These are phyloP conservation scores for Pelagomonas calceolata DNA, from an alignment of 108 stramenopile species.

Conservation along the genomic window DNA sequence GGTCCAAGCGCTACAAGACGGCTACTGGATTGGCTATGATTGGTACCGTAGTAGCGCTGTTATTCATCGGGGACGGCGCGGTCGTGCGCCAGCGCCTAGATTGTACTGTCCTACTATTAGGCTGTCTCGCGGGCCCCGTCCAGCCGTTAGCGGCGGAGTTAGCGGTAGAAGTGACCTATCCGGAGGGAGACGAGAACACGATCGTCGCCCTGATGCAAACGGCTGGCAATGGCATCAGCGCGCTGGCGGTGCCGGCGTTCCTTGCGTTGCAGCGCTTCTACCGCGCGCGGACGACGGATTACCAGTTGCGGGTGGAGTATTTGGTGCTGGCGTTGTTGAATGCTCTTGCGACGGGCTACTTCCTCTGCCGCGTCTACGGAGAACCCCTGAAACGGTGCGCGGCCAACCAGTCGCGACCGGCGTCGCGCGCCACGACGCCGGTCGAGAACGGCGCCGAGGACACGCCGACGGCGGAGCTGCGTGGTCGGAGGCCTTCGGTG, in stretches of 20 bases:
- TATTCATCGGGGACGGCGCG: not conserved
- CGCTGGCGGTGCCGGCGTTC: slow-evolving; percentile 43
- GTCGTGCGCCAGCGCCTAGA: slow-evolving; percentile 17
- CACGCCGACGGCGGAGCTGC: no score
- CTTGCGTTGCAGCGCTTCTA: not conserved
- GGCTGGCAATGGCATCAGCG: slow-evolving; percentile 52
- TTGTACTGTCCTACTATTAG: slow-evolving; percentile 34
- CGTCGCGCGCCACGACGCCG: no score
- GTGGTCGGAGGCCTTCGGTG: no score
- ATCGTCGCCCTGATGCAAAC: slow-evolving; percentile 60
- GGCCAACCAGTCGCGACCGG: no score
- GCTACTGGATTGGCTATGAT: not conserved
- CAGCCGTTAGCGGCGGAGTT: slow-evolving; percentile 66
- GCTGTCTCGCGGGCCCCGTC: slow-evolving; percentile 52
- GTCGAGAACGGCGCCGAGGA: no score
- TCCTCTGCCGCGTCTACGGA: no score
- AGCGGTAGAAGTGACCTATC: slow-evolving; percentile 62
- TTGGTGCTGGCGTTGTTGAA: no score
- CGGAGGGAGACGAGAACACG: slow-evolving; percentile 54
- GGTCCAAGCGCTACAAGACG: not conserved
- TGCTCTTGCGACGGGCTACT: no score
- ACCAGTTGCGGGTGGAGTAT: no score
- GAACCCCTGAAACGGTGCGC: no score
- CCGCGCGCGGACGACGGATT: no score
- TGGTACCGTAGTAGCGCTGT: not conserved